Evolutionary conservation across 257 asterid genomes (phyloP), one percentile per base, ranked within the genome.

Genomic region (Fraxinus cuspidata): DNA sequence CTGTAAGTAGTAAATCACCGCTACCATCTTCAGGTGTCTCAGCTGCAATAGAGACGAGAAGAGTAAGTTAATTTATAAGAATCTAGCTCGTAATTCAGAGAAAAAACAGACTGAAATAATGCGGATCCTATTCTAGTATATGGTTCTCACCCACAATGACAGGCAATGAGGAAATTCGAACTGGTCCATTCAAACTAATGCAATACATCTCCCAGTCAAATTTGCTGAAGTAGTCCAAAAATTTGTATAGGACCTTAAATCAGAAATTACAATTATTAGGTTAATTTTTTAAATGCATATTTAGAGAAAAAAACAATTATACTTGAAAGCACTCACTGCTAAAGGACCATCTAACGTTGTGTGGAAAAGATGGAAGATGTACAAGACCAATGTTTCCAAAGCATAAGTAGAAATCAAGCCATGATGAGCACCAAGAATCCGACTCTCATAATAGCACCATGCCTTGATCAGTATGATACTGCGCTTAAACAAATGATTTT

Each of bases 371-470:
- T 95, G 94, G 92, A 95, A 93, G 74, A 95, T 93, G 84, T 91
- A 91, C 37, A 95, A 76, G 77, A 95, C 96, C 84, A 95, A 72
- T 3, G 96, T 93, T 86, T 95, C 99, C 88, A 95, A 84, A 31
- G 98, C 99, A 83, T 95, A 95, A 1, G 99, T 95, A 56, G 98
- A 93, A 78, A 95, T 89, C 89, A 95, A 80, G 27, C 98, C 98
- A 53, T 93, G 97, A 79, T 92, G 90, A 71, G 97, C 94, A 76
- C 99, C 99, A 60, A 93, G 97, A 65, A 95, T 85, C 35, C 99
- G 98, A 72, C 98, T 93, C 82, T 95, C 99, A 49, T 95, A 95
- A 78, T 89, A 95, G 88, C 99, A 95, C 99, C 99, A 95, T 3
- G 98, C 89, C 80, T 95, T 95, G 76, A 93, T 87, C 79, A 95